Evolutionary conservation across 345 rosid genomes (phyloP), one percentile per base, ranked within the genome.

Genomic region (Salix viminalis): DNA sequence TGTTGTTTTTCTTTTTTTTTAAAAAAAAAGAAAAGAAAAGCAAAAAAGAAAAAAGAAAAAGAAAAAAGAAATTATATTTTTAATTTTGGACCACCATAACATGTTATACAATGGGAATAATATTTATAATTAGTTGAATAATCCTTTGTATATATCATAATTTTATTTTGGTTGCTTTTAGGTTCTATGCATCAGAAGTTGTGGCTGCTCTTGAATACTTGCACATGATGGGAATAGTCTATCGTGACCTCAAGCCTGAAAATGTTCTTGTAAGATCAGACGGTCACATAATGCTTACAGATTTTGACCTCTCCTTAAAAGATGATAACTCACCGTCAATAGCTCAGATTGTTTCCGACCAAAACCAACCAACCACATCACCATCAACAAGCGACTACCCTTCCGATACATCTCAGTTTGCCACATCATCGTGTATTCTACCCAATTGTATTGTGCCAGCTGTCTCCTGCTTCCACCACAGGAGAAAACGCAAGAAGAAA

Each of bases 261-360:
- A 90, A 90, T 71, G 90, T 90, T 56, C 85, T 90, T 3, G 84
- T 90, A n/a, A 82, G 91, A 76, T 82, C 84, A 0, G 91, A 90
- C 79, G 93, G 91, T 75, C 93, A 90, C 83, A 83, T 90, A 23
- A 87, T 90, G 93, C 86, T 90, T 41, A 90, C 93, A 4, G 93
- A 90, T 58, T 90, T 88, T 62, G 93, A 90, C 75, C 90, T 90
- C 52, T 90, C 93, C 7, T 70, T 90, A n/a, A 90, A 77, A 76
- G 81, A 85, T 37, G 87, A 90, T 14, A 66, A 19, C 13, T 78
- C 86, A 1, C 39, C 84, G 6, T 80, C 89, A 4, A 71, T 80
- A 23, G 89, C 87, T 23, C 90, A 87, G 65, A 66, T 90, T 4
- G 61, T 88, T 28, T 83, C 82, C 4, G 83, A 79, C 56, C 83